Evolutionary conservation across 192 early-diverging fungal genomes (phyloP), one percentile per base, ranked within the genome.

Genomic region (Rhizophlyctis rosea): DNA sequence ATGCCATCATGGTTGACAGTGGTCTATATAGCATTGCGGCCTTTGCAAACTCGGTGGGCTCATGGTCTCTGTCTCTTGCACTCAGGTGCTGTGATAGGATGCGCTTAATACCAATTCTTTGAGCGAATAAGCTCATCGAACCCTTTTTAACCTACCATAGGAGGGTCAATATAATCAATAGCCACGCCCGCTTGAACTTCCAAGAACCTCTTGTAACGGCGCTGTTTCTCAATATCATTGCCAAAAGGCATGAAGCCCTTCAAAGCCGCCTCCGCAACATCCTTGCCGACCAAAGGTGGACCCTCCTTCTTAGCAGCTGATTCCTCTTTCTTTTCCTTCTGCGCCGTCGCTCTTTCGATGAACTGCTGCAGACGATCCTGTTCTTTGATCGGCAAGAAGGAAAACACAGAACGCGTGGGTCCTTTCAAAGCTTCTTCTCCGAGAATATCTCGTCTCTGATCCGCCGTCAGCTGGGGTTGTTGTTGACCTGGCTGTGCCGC

Each of bases 171-270:
- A 18, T 44, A 44, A 13, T 69, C 64, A 27, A 39, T 68, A 34
- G 30, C 62, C 9, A 81, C 32, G 9, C 82, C 87, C n/a, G 87
- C 84, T 32, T 83, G 80, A 9, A 74, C 62, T 64, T 89, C 80
- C 27, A 94, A 54, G 66, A 86, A 94, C 1, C 76, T 52, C 30
- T 78, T 78, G 72, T 94, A 94, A 24, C 91, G 78, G 3, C 48
- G 71, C 62, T 93, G 91, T 54, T 93, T 94, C 0, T 78, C 71
- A 4, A 74, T 48, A 53, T 86, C 84, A 36, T 78, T 81, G 14
- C 75, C 78, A 75, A 91, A 94, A 0, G 91, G 91, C 61, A 92
- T 87, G 64, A 88, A 92, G 13, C 90, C 90, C 66, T 81, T 81
- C 14, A 93, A 59, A 0, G 90, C 89, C 0, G 81, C 77, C 44